Conservation (phyloP, 2,329 filamentous ascomycete genomes). For the Colletotrichum sp. region DNA sequence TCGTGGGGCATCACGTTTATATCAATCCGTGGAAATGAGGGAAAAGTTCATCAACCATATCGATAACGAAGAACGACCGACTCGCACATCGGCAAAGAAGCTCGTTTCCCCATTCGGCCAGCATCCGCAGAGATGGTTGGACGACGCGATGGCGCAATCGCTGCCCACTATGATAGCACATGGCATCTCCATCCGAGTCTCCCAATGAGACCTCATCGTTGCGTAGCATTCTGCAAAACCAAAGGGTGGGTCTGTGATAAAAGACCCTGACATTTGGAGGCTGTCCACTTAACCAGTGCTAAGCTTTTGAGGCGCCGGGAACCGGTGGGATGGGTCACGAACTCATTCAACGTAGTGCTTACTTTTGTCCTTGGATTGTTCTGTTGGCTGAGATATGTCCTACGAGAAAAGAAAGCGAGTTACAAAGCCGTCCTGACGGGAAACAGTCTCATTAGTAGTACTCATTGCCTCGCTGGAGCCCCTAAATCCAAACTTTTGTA, state of each 20-base stretch:
- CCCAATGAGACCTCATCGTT: background rate
- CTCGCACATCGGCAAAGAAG: background rate
- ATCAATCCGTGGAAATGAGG: background rate
- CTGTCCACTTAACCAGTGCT: background rate
- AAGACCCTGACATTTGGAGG: background rate
- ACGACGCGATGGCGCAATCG: conserved; percentile 12
- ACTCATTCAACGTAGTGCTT: background rate
- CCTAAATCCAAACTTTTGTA: conserved; percentile 13
- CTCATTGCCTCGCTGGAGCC: background rate
- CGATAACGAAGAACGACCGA: background rate
- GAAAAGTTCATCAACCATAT: background rate
- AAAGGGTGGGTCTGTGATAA: background rate
- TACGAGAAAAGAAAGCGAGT: background rate
- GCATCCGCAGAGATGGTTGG: conserved; percentile 6
- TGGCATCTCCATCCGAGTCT: background rate
- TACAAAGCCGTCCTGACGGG: background rate
- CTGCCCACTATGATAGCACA: conserved; percentile 13
- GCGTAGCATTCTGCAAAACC: background rate
- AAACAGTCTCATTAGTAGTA: background rate
- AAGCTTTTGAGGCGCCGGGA: conserved; percentile 4
- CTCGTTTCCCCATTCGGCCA: background rate
- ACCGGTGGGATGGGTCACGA: background rate
- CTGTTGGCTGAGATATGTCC: background rate
- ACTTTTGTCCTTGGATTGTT: background rate
- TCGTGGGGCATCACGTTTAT: background rate